Base-by-base conservation (phyloP, 768 basidiomycete genomes). In the Lactifluus pinguis region DNA sequence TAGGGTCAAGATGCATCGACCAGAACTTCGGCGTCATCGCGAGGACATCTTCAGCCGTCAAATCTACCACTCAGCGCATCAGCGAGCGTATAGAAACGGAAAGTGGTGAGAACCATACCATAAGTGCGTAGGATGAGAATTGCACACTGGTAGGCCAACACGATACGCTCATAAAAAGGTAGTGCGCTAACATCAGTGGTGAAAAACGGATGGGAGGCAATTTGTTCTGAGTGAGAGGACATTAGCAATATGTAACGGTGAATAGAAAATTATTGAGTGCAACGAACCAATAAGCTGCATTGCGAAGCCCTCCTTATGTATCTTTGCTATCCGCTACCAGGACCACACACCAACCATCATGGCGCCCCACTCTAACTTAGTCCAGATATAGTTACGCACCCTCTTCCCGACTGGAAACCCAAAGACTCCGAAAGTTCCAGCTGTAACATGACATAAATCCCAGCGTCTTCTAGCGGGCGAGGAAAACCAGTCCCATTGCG, bases 1-100 rank as follows among this genome's bases (percentile, higher is more conserved):
- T 77, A 1, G 81, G 81, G 65, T 84, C 81, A 19, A 69, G 77
- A 72, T 81, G 77, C 72, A 83, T 68, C 6, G 72, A 70, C 82
- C 83, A 83, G 63, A 79, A 83, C 51, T 70, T 75, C 0, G 76
- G 68, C 13, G n/a, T n/a, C n/a, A n/a, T n/a, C n/a, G n/a, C n/a
- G n/a, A n/a, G n/a, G 29, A 84, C 73, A 65, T 84, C 83, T 5
- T 72, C 70, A 10, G 73, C 73, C 21, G 78, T 76, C 56, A 81
- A 68, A 53, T 71, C 79, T 59, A 39, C 17, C 17, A 2, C 34
- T 36, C 8, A n/a, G n/a, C n/a, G n/a, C n/a, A 39, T 47, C 13
- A 47, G 15, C 51, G 15, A 51, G 15, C 13, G 17, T 13, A 6
- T 21, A 5, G 17, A 11, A 53, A 21, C 6, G 34, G 19, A 53